phyloP scores from a whole-genome alignment of 257 asterid genomes.

The Ballota nigra region DNA sequence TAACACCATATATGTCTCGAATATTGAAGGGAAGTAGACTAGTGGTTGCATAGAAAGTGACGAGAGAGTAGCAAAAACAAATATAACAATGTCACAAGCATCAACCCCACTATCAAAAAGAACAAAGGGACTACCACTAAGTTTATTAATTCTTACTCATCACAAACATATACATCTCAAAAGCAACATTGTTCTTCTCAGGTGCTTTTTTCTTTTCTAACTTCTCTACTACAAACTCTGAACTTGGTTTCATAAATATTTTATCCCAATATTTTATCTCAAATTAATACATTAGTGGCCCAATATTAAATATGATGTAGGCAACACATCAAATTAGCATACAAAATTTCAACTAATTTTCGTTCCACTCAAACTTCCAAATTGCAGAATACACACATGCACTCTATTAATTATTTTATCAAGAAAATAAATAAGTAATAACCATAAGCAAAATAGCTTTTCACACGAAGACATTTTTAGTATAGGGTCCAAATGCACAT shows the following conservation, averaged over 20 bases:
- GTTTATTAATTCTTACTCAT: conserved; percentile 12
- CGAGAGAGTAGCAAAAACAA: conserved; percentile 28
- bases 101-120: conserved; percentile 39
- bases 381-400: neutral
- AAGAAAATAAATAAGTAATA: neutral
- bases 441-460: neutral
- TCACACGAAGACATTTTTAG: neutral
- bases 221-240: neutral
- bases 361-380: neutral
- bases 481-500: neutral
- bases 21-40: conserved; percentile 17
- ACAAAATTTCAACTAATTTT: neutral
- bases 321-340: neutral
- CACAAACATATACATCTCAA: conserved; percentile 26
- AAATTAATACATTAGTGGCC: neutral
- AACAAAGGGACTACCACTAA: conserved; percentile 33
- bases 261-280: neutral
- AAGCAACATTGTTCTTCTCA: conserved; percentile 40
- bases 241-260: neutral
- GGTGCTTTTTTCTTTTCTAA: conserved; percentile 33
- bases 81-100: conserved; percentile 21
- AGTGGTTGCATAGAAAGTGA: conserved; percentile 32
- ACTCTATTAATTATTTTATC: neutral
- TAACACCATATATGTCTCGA: conserved; percentile 16
- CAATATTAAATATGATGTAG: neutral